Base-by-base conservation (phyloP, 1,284 basidiomycete species). In the Sanghuangporus weigelae region DNA sequence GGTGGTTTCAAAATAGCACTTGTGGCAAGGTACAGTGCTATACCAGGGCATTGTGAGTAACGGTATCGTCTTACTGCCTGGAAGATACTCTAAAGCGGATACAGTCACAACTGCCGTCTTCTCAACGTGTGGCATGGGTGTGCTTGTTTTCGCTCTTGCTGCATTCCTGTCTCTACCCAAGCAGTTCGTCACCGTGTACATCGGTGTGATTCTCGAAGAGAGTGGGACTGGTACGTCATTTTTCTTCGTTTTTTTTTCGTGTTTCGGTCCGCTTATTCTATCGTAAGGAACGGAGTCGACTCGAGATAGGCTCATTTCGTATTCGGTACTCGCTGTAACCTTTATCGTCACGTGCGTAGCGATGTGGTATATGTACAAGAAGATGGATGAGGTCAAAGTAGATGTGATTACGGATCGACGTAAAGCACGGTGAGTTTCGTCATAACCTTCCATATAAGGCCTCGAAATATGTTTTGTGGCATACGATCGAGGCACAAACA, bases 1-100 rank as follows among this genome's bases (percentile, higher is more conserved):
- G 88, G 88, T 12, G 86, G 87, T 1, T 86, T 90, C 74, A 79
- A 77, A 68, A 77, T 89, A 61, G 81, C 85, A 3, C 73, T 87
- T 55, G 75, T 86, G 21, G 83, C 80, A 2, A 78, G 87, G 55
- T 76, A 85, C 48, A 84, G 82, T 57, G 85, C 84, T 16, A 83
- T 89, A 36, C 88, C 89, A 0, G 84, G 83, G n/a, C 82, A 82
- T 61, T 82, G 81, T 83, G 60, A 63, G 79, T 74, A 23, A 38
- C 55, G n/a, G 21, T 44, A 38, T 36, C 23, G 35, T 48, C 35
- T 39, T 8, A 53, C 12, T 54, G n/a, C 40, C 19, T 21, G 38
- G 8, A 50, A 46, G 66, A 65, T 60, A 31, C 38, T 68, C n/a
- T 58, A 3, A 50, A 16, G 3, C 19, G n/a, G 11, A 14, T 7